phyloP scores from a whole-genome alignment of 2,329 filamentous ascomycete species.

The Botrytis galanthina region DNA sequence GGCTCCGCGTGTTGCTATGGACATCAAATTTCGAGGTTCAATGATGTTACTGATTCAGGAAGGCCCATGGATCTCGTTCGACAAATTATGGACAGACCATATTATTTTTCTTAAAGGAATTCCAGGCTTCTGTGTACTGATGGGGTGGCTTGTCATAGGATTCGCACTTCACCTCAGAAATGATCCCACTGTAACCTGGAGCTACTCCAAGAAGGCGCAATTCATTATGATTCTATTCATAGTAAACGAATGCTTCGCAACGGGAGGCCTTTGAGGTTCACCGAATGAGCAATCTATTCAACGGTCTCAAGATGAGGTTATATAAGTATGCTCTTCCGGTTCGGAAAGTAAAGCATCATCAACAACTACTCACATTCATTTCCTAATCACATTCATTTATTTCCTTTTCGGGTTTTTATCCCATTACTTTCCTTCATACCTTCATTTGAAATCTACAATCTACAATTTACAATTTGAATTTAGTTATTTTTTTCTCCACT shows the following conservation, averaged over 20 bases:
- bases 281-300: not conserved
- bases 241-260: not conserved
- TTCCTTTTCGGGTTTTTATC: constrained; percentile 17
- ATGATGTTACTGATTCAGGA: not conserved
- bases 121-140: not conserved
- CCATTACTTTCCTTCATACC: constrained; percentile 20
- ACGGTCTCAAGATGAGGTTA: not conserved
- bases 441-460: constrained; percentile 9
- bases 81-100: not conserved
- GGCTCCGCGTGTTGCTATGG: not conserved
- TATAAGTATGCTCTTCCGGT: constrained; percentile 14
- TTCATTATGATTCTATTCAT: constrained; percentile 15
- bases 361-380: constrained; percentile 22
- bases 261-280: not conserved
- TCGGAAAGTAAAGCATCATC: constrained; percentile 1
- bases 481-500: constrained; percentile 7
- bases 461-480: not conserved
- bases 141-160: constrained; percentile 14
- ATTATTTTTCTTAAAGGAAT: constrained; percentile 3
- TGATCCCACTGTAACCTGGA: constrained; percentile 11
- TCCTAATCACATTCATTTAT: constrained; percentile 17
- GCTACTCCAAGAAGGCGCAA: constrained; percentile 10
- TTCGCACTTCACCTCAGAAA: constrained; percentile 5
- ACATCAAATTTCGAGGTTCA: not conserved
- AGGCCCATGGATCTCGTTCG: not conserved